A percentile compares a stretch with the other conserved stretches of the same genome.
These are phyloP conservation scores for Globisporangium yorkense DNA, from an alignment of 352 stramenopile species.

Conservation along the genomic window DNA sequence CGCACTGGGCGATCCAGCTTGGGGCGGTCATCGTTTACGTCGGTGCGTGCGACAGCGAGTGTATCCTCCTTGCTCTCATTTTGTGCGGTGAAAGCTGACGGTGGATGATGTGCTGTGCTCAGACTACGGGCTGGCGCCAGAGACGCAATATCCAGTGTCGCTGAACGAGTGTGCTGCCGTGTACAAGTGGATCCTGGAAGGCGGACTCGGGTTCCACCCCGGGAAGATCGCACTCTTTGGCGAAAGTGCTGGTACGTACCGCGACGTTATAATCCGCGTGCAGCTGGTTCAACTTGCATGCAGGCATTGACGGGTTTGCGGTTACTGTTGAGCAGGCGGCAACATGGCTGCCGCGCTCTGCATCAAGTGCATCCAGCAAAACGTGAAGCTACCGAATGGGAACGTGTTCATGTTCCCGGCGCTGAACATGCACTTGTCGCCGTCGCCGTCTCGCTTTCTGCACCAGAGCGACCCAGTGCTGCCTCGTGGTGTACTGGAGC, in stretches of 20 bases:
- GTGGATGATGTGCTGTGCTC: constrained; percentile 6
- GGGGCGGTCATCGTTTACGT: constrained; percentile 86
- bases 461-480: constrained; percentile 86
- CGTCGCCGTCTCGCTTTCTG: constrained; percentile 81
- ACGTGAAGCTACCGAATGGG: constrained; percentile 58
- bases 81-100: constrained; percentile 1
- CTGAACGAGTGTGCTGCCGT: constrained; percentile 75
- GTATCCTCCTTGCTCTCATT: neutral
- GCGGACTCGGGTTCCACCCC: constrained; percentile 66
- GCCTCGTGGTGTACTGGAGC: constrained; percentile 71
- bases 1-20: constrained; percentile 55
- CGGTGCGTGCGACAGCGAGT: constrained; percentile 28
- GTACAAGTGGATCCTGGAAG: constrained; percentile 81
- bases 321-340: constrained; percentile 34
- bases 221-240: constrained; percentile 73
- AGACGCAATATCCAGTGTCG: constrained; percentile 76
- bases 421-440: constrained; percentile 84
- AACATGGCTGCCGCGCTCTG: constrained; percentile 84
- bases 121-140: constrained; percentile 81
- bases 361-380: constrained; percentile 79
- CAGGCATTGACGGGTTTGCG: neutral
- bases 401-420: constrained; percentile 89
- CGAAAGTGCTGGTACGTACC: constrained; percentile 66
- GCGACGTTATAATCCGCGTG: neutral
- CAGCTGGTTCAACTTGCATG: neutral